Conservation (phyloP, 306 rosid species). For the Astragalus membranaceus region DNA sequence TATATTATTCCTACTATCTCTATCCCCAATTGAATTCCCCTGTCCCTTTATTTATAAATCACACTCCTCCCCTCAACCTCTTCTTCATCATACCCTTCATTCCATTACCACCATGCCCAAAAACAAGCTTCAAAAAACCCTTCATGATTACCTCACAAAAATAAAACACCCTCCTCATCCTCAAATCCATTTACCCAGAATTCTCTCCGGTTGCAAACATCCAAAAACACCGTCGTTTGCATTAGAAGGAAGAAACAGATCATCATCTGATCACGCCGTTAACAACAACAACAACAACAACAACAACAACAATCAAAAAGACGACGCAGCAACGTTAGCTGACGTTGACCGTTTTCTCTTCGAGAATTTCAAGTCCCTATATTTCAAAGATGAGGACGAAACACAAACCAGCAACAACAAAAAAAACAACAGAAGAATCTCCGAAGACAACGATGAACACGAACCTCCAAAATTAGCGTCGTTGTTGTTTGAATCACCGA, state of each 20-base stretch:
- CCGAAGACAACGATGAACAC: not conserved
- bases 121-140: conserved; percentile 41
- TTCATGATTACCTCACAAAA: conserved; percentile 49
- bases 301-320: not conserved
- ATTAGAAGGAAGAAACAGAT: not conserved
- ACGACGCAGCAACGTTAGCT: conserved; percentile 58
- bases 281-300: not conserved
- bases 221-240: conserved; percentile 71
- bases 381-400: conserved; percentile 35
- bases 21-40: no score
- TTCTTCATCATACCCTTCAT: not conserved
- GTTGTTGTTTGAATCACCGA: conserved; percentile 28
- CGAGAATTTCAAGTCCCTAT: conserved; percentile 75
- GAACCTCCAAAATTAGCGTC: conserved; percentile 6
- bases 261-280: not conserved
- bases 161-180: conserved; percentile 37
- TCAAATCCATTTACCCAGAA: conserved; percentile 35
- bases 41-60: conserved; percentile 25
- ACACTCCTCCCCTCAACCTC: not conserved
- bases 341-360: conserved; percentile 74
- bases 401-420: not conserved
- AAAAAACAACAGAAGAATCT: not conserved
- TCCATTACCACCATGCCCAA: conserved; percentile 40
- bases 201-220: conserved; percentile 52
- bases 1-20: not conserved